phyloP scores from a whole-genome alignment of 108 stramenopile species.

The Skeletonema menzelii region DNA sequence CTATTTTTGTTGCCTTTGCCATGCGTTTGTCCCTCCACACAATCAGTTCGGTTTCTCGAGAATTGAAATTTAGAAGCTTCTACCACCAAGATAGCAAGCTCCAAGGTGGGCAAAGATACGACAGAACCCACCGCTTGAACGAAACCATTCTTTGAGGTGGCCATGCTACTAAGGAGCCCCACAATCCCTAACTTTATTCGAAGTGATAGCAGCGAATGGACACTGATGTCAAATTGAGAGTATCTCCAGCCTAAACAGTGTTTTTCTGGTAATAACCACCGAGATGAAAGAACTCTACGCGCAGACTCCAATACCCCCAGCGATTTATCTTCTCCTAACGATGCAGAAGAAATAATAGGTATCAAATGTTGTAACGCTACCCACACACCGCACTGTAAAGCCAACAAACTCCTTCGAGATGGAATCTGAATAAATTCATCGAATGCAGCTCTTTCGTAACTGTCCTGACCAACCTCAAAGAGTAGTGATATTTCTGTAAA shows the following conservation, averaged over 20 bases:
- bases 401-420: conserved; percentile 25
- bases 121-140: background rate
- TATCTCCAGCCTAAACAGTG: conserved; percentile 15
- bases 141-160: background rate
- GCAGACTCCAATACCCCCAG: conserved; percentile 16
- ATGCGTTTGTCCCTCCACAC: background rate
- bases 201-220: conserved; percentile 31
- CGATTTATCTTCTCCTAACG: background rate
- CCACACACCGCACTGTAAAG: conserved; percentile 38
- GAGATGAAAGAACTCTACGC: background rate
- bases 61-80: conserved; percentile 21
- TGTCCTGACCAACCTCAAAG: background rate
- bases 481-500: conserved; percentile 17
- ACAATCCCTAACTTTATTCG: conserved; percentile 22
- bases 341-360: background rate
- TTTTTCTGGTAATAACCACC: background rate
- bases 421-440: background rate
- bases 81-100: conserved; percentile 19
- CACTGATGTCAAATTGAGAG: conserved; percentile 9
- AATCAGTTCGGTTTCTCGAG: background rate
- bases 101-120: background rate
- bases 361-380: conserved; percentile 12
- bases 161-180: conserved; percentile 8
- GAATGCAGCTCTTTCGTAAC: background rate
- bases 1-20: background rate